Percentiles rank a stretch among this genome's conserved stretches.
Conservation (phyloP, 2,329 filamentous ascomycete species). For the Chaetomiaceae sp. region DNA sequence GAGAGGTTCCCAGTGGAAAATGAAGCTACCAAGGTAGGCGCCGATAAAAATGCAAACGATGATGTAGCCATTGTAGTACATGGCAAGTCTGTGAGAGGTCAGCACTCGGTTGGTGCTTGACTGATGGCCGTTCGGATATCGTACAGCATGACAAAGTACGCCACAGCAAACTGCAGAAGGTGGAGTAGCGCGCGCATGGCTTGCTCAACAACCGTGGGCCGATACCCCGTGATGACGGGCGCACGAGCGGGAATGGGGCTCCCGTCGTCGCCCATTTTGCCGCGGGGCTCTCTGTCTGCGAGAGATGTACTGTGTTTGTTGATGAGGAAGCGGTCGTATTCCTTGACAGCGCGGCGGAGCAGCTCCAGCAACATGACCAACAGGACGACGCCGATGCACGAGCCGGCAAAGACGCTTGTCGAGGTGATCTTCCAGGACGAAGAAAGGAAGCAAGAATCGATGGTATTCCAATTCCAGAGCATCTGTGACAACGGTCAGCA, state of each 20-base stretch:
- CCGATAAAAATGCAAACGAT: constrained; percentile 78
- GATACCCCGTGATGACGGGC: constrained; percentile 29
- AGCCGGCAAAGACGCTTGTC: constrained; percentile 67
- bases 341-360: constrained; percentile 62
- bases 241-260: constrained; percentile 2
- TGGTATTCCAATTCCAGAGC: constrained; percentile 73
- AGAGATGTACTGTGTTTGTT: constrained; percentile 37
- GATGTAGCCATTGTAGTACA: constrained; percentile 65
- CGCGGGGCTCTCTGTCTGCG: constrained; percentile 22
- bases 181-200: constrained; percentile 60
- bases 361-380: constrained; percentile 67
- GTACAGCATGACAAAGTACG: constrained; percentile 71
- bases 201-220: constrained; percentile 61
- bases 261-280: constrained; percentile 14
- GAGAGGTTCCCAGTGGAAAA: constrained; percentile 65
- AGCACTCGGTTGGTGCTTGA: neutral
- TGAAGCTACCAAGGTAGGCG: constrained; percentile 63
- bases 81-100: constrained; percentile 35
- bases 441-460: constrained; percentile 68
- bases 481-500: constrained; percentile 45
- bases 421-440: constrained; percentile 64
- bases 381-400: constrained; percentile 71
- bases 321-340: constrained; percentile 64
- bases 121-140: constrained; percentile 3
- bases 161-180: constrained; percentile 64